Evolutionary conservation across 2,329 filamentous ascomycete genomes (phyloP).

Genomic region (Fusarium lyarnte): DNA sequence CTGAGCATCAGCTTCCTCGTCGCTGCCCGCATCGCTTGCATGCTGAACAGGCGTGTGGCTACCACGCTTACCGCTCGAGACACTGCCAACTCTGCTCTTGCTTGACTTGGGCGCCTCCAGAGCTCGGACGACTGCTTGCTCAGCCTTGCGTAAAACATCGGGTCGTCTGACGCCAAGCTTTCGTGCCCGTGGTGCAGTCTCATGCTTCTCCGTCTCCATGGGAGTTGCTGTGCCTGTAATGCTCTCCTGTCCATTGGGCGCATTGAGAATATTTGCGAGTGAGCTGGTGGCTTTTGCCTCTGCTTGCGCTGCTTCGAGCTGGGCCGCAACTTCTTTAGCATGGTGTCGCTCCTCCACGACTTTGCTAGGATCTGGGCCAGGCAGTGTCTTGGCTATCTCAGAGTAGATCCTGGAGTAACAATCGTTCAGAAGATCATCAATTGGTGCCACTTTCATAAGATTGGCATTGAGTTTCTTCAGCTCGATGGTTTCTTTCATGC

Average conservation of each 20-base stretch:
- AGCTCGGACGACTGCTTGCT: conserved; percentile 63
- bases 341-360: conserved; percentile 58
- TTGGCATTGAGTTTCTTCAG: conserved; percentile 81
- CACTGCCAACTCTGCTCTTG: conserved; percentile 62
- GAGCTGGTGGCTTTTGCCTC: conserved; percentile 49
- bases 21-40: conserved; percentile 52
- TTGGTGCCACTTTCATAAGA: conserved; percentile 83
- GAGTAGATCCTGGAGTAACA: conserved; percentile 82
- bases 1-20: conserved; percentile 54
- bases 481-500: conserved; percentile 67
- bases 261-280: conserved; percentile 56
- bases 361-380: conserved; percentile 58
- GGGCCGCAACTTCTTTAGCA: conserved; percentile 53
- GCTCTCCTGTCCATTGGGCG: conserved; percentile 52
- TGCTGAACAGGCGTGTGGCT: conserved; percentile 51
- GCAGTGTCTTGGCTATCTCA: conserved; percentile 69
- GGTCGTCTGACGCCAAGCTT: conserved; percentile 61
- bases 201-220: conserved; percentile 54
- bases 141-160: conserved; percentile 70
- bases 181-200: conserved; percentile 51
- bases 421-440: conserved; percentile 95
- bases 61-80: conserved; percentile 60
- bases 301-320: conserved; percentile 48
- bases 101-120: conserved; percentile 59
- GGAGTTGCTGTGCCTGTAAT: conserved; percentile 48